These are phyloP conservation scores for Cephaloascus albidus DNA, from an alignment of 805 yeast species.

Conservation along the genomic window DNA sequence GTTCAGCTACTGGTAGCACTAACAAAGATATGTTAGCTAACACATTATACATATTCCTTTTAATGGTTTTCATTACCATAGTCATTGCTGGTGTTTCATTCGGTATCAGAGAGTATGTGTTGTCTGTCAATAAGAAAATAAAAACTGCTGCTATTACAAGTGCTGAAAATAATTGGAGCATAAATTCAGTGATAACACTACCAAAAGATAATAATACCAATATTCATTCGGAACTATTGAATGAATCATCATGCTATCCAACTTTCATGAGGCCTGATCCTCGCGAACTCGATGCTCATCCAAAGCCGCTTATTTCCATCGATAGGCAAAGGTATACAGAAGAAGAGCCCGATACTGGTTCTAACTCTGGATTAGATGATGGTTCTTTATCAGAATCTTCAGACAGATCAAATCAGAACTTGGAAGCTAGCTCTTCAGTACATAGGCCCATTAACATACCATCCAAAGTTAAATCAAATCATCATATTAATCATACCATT, in stretches of 20 bases:
- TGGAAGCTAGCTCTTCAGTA: neutral
- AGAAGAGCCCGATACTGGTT: neutral
- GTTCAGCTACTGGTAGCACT: neutral
- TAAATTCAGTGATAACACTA: neutral
- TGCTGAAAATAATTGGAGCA: neutral
- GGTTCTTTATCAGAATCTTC: neutral
- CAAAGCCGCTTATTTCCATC: no score
- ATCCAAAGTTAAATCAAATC: no score
- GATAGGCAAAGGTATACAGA: neutral
- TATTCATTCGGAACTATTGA: neutral
- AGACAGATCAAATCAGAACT: neutral
- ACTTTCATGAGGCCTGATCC: no score
- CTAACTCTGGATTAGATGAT: neutral
- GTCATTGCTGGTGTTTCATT: slow-evolving; percentile 12
- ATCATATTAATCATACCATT: neutral
- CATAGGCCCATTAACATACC: neutral
- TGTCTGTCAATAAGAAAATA: neutral
- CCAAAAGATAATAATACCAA: neutral
- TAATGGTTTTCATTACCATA: slow-evolving; percentile 11
- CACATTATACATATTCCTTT: slow-evolving; percentile 15
- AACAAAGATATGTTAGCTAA: slow-evolving; percentile 15
- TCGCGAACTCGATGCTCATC: no score
- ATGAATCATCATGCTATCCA: neutral
- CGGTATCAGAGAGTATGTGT: slow-evolving; percentile 15
- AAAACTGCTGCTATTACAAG: neutral